These are phyloP conservation scores for Tylopilus subfusipes DNA, from an alignment of 768 basidiomycete genomes.

Conservation along the genomic window DNA sequence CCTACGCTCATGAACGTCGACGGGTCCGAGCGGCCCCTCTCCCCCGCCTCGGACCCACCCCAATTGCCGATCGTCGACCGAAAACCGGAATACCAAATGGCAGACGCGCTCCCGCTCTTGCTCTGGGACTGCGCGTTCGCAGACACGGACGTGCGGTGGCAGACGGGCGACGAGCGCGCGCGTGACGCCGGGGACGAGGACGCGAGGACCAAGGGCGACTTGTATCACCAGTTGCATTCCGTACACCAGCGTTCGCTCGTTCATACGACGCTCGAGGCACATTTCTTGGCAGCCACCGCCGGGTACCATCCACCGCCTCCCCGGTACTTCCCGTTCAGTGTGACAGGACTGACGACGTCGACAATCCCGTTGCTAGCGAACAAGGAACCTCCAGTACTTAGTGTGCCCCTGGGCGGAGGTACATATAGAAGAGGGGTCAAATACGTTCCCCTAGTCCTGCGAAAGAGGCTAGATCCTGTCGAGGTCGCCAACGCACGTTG, in stretches of 20 bases:
- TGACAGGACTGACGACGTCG: constrained; percentile 19
- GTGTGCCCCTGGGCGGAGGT: constrained; percentile 72
- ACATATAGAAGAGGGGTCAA: constrained; percentile 54
- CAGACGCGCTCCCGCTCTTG: constrained; percentile 84
- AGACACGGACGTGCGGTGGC: constrained; percentile 68
- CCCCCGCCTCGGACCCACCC: constrained; percentile 21
- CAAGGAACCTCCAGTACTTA: constrained; percentile 32
- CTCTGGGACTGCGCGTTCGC: constrained; percentile 87
- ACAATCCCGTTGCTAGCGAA: constrained; percentile 16
- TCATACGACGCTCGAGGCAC: constrained; percentile 56
- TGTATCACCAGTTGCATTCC: constrained; percentile 52
- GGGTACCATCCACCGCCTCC: constrained; percentile 45
- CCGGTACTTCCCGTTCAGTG: constrained; percentile 36
- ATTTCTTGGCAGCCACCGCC: constrained; percentile 60
- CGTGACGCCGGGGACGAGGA: constrained; percentile 12
- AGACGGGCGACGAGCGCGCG: constrained; percentile 42
- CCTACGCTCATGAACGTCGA: constrained; percentile 71
- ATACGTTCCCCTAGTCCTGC: constrained; percentile 64
- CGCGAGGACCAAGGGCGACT: constrained; percentile 31
- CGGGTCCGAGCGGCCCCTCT: constrained; percentile 14
- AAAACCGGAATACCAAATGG: constrained; percentile 94
- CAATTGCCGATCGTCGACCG: constrained; percentile 54
- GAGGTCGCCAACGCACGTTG: constrained; percentile 78
- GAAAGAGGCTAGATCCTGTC: constrained; percentile 66
- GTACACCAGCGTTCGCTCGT: constrained; percentile 61